A percentile compares a stretch with the other conserved stretches of the same genome.
These are phyloP conservation scores for Penicillium oxalicum DNA, from an alignment of 2,329 filamentous ascomycete species.

Conservation along the genomic window DNA sequence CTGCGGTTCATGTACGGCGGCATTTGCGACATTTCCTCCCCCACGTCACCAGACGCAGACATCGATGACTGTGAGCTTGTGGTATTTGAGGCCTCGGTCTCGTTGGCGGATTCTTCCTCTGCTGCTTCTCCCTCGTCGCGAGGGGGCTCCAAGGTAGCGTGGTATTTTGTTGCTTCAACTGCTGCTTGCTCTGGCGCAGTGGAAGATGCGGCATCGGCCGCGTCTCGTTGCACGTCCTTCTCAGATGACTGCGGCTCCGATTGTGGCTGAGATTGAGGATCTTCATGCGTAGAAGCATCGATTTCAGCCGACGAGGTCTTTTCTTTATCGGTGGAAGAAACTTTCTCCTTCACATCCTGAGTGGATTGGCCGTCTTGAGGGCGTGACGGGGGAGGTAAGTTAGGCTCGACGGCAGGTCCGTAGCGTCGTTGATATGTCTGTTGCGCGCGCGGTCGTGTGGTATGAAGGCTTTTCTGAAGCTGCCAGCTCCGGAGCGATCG, in stretches of 20 bases:
- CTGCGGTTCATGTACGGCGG: slow-evolving; percentile 12
- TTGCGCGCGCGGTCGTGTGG: slow-evolving; percentile 31
- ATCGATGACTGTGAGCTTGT: slow-evolving; percentile 4
- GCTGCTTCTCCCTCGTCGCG: slow-evolving; percentile 15
- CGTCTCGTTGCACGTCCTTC: slow-evolving; percentile 8
- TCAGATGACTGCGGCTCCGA: slow-evolving; percentile 7
- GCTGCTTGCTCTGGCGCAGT: slow-evolving; percentile 11
- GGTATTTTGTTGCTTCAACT: slow-evolving; percentile 11
- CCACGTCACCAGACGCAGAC: slow-evolving; percentile 4
- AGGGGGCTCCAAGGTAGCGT: slow-evolving; percentile 15
- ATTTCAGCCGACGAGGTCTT: not conserved
- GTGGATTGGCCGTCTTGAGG: slow-evolving; percentile 23
- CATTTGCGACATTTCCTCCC: slow-evolving; percentile 15
- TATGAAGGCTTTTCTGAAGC: slow-evolving; percentile 32
- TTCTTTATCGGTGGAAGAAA: slow-evolving; percentile 3
- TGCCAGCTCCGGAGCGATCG: slow-evolving; percentile 38
- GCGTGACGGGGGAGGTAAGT: slow-evolving; percentile 33
- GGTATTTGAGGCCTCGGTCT: slow-evolving; percentile 12
- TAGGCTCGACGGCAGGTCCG: slow-evolving; percentile 41
- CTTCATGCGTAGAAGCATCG: slow-evolving; percentile 6
- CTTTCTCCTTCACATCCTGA: slow-evolving; percentile 8
- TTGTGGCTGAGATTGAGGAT: slow-evolving; percentile 12
- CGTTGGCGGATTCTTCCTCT: slow-evolving; percentile 13
- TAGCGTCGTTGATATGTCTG: slow-evolving; percentile 42
- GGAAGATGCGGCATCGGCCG: slow-evolving; percentile 9